Conservation (phyloP, 169 alveolate species). For the Babesia gibsoni region DNA sequence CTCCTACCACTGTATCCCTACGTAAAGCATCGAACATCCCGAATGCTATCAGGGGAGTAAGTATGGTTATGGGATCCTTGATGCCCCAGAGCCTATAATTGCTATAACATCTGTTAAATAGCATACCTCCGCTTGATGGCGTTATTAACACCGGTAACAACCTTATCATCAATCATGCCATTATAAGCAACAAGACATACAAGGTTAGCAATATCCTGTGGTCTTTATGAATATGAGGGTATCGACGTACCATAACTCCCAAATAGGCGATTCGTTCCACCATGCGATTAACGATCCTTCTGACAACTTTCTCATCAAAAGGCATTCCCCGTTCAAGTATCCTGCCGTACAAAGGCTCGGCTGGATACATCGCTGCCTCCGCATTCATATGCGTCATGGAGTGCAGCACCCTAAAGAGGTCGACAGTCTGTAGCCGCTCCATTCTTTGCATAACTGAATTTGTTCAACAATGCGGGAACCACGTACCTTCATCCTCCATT, state of each 20-base stretch:
- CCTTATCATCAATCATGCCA: conserved; percentile 6
- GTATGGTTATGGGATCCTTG: conserved; percentile 7
- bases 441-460: conserved; percentile 49
- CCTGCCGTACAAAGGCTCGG: neutral
- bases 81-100: conserved; percentile 26
- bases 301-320: conserved; percentile 24
- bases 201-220: conserved; percentile 39
- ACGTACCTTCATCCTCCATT: conserved; percentile 52
- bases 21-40: neutral
- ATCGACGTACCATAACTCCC: conserved; percentile 46
- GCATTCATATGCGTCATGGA: conserved; percentile 28
- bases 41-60: conserved; percentile 16
- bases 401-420: conserved; percentile 42
- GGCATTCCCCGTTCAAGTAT: neutral
- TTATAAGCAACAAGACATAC: conserved; percentile 13
- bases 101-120: neutral
- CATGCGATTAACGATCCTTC: conserved; percentile 12
- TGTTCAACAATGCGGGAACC: too few species aligned
- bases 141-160: neutral
- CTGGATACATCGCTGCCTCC: neutral
- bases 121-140: conserved; percentile 20
- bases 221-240: neutral
- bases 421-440: conserved; percentile 21
- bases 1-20: conserved; percentile 1
- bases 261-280: conserved; percentile 37